phyloP scores from a whole-genome alignment of 192 early-diverging fungal species.

The Physocladia obscura region DNA sequence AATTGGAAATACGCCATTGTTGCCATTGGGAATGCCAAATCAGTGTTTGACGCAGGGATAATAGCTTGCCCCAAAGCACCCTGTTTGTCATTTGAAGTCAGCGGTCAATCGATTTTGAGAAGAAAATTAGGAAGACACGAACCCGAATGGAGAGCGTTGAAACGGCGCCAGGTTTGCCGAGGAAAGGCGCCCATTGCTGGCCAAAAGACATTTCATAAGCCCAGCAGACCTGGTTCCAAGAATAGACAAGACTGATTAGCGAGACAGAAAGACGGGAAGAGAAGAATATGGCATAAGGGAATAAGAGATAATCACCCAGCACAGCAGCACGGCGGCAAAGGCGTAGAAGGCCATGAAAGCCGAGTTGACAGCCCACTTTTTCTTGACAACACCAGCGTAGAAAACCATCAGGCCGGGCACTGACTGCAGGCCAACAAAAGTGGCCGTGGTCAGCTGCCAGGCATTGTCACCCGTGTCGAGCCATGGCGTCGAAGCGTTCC shows the following conservation, averaged over 20 bases:
- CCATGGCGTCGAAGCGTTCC: no score
- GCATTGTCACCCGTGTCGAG: constrained; percentile 1
- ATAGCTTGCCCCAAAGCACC: not conserved
- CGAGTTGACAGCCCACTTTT: not conserved
- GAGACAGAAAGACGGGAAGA: no score
- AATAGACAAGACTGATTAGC: no score
- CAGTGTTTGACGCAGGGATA: not conserved
- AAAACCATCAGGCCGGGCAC: constrained; percentile 92
- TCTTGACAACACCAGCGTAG: constrained; percentile 89
- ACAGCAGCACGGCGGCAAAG: not conserved
- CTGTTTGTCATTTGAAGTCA: not conserved
- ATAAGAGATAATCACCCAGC: no score
- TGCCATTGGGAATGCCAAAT: constrained; percentile 57
- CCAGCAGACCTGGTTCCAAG: no score
- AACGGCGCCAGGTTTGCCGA: constrained; percentile 4
- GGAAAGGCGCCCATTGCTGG: constrained; percentile 11
- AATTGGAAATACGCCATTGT: constrained; percentile 58
- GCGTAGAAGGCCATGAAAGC: constrained; percentile 13
- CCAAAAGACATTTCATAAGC: not conserved
- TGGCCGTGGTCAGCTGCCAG: not conserved
- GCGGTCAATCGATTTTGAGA: not conserved
- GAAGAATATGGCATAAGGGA: no score
- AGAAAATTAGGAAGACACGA: not conserved
- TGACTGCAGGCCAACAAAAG: not conserved
- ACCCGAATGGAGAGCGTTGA: not conserved